Conservation (phyloP, 1,284 basidiomycete species). For the Cystobasidium sp. region DNA sequence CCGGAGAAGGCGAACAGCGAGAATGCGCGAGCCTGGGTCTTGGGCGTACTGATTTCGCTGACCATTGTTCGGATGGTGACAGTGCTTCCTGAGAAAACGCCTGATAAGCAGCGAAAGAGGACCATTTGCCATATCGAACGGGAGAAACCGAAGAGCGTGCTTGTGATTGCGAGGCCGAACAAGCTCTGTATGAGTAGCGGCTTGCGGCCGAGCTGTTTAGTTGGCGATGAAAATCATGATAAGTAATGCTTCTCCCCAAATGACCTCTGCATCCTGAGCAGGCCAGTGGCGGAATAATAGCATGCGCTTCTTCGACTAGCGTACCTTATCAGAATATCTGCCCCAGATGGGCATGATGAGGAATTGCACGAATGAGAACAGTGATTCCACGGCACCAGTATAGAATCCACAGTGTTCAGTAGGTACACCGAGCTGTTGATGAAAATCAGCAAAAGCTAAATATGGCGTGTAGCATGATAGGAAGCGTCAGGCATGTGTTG, state of each 20-base stretch:
- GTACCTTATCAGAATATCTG: slow-evolving; percentile 49
- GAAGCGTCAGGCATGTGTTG: background rate
- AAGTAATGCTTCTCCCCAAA: background rate
- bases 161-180: slow-evolving; percentile 55
- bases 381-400: slow-evolving; percentile 56
- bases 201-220: slow-evolving; percentile 54
- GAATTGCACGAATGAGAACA: slow-evolving; percentile 57
- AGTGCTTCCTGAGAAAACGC: slow-evolving; percentile 50
- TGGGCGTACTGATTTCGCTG: slow-evolving; percentile 50
- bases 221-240: slow-evolving; percentile 46
- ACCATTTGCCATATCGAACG: slow-evolving; percentile 53
- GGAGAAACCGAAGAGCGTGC: slow-evolving; percentile 57
- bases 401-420: slow-evolving; percentile 56
- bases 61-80: slow-evolving; percentile 52
- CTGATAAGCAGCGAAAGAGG: slow-evolving; percentile 50
- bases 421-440: slow-evolving; percentile 54
- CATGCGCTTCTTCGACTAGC: slow-evolving; percentile 51
- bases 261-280: too few relatives aligned
- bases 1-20: slow-evolving; percentile 52
- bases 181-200: slow-evolving; percentile 58
- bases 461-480: background rate
- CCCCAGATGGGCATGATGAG: slow-evolving; percentile 57
- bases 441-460: background rate
- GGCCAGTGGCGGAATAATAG: too few relatives aligned
- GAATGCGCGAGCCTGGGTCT: slow-evolving; percentile 52